Evolutionary conservation across 1,284 basidiomycete genomes (phyloP), one percentile per base, ranked within the genome.

Genomic region (Cutaneotrichosporon curvatum): DNA sequence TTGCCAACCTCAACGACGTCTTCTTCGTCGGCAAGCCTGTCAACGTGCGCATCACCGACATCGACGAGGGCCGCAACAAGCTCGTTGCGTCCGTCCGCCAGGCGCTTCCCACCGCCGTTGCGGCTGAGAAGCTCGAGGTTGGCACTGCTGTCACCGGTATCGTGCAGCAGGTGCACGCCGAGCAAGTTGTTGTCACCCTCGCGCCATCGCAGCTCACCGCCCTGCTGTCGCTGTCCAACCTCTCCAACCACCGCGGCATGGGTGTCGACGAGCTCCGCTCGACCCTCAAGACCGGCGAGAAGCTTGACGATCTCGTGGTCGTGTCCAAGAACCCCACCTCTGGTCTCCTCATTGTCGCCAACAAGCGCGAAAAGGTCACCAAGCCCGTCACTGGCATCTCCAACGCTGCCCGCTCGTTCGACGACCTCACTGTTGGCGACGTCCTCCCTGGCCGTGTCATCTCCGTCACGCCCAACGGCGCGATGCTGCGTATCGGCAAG

Each of bases 321-420:
- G 85, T 91, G 20, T 85, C 87, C n/a, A 85, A 88, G 60, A 91
- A 90, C 65, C 75, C 81, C 1, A 89, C 87, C 57, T 90, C 88
- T 59, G 82, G 83, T 12, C 77, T 97, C 47, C 84, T 96, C 48
- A 84, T 96, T 51, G 85, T 94, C 38, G 84, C 84, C 37, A 67
- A 71, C 51, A 84, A 81, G 50, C 66, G 65, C 35, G 44, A 34
- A 37, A 48, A 50, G 34, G 47, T 52, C 12, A 50, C 47, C 21
- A 4, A 80, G 79, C 58, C 75, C n/a, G 51, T 76, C 4, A 63
- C 75, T 2, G 64, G 63, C 20, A 77, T 60, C 80, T 81, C 67
- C 65, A 65, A 46, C 12, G 47, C 51, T 4, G 64, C 77, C 1
- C 61, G 89, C 23, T 79, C 79, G 6, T 75, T 87, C 62, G 82